Evolutionary conservation across 2,329 filamentous ascomycete species (phyloP), one percentile per base, ranked within the genome.

Genomic region (Aspergillus viridinutans): DNA sequence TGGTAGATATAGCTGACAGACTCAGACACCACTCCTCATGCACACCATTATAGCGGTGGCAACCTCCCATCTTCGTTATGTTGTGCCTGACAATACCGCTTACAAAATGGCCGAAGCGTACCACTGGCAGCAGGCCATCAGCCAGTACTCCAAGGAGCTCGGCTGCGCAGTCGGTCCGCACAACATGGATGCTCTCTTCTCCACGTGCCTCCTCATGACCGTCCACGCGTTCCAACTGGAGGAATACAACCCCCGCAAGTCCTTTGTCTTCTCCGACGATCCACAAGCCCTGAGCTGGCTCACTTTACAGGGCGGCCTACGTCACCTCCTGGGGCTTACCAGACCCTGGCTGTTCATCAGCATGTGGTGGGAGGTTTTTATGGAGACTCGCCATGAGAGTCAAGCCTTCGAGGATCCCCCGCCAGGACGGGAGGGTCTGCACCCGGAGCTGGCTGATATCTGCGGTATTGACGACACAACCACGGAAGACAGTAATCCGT

Each of bases 151-250:
- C 17, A 53, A 59, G 4, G 74, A 74, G 50, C 58, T 77, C 14
- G 52, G 64, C 6, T 50, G 40, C 2, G 57, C 61, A 7, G 59
- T 72, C 23, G 63, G 62, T 3, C 54, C 58, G 5, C 50, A 71
- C 5, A 76, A 75, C 58, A 76, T 75, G 67, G 72, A 74, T 58
- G 65, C 65, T 2, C 65, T 76, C 4, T 70, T 75, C 57, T 73
- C 72, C 1, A 66, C 71, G 38, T 74, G 73, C 49, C 64, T 76
- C 55, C 62, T 77, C 28, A 61, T 76, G 55, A 69, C 69, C 14
- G 63, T 72, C 40, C 68, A 73, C 55, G 67, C 72, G 21, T 75
- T 76, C 54, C 53, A 58, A 6, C 60, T 69, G 5, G 64, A 69
- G 9, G 61, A 65, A n/a, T 73, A 66, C 57, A 64, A 63, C 54